Percentiles rank a stretch among this genome's conserved stretches.
phyloP scores from a whole-genome alignment of 164 flowering plant genomes.

The Tinospora cordifolia region DNA sequence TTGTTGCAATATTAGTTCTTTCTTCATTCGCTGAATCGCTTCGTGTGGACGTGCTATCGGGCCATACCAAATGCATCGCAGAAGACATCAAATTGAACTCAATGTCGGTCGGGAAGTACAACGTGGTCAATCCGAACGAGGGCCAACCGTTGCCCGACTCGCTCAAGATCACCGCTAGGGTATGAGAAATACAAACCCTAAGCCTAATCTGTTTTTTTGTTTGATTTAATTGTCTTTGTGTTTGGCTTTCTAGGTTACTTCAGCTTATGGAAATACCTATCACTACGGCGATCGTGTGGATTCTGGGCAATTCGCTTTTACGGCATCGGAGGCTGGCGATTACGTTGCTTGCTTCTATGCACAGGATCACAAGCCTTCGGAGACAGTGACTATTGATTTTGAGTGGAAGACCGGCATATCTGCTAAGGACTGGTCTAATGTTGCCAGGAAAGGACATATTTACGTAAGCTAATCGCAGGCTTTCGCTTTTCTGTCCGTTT shows the following conservation, averaged over 20 bases:
- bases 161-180: conserved; percentile 33
- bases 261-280: conserved; percentile 49
- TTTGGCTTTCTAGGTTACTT: conserved; percentile 44
- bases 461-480: conserved; percentile 40
- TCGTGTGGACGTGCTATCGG: conserved; percentile 58
- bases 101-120: conserved; percentile 62
- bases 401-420: conserved; percentile 77
- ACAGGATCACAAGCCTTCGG: no score
- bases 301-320: conserved; percentile 61
- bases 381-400: conserved; percentile 48
- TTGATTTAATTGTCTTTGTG: conserved; percentile 4
- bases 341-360: no score
- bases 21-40: conserved; percentile 27
- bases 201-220: not conserved
- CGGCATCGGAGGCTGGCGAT: conserved; percentile 64
- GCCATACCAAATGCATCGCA: conserved; percentile 58
- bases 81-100: conserved; percentile 63
- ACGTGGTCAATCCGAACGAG: conserved; percentile 40
- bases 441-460: conserved; percentile 68
- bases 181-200: conserved; percentile 8
- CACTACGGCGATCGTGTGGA: conserved; percentile 50
- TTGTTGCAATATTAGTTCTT: conserved; percentile 15
- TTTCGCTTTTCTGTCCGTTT: no score
- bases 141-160: conserved; percentile 47
- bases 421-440: conserved; percentile 70